Evolutionary conservation across 352 stramenopile species (phyloP).

Genomic region (Globisporangium irregulare): DNA sequence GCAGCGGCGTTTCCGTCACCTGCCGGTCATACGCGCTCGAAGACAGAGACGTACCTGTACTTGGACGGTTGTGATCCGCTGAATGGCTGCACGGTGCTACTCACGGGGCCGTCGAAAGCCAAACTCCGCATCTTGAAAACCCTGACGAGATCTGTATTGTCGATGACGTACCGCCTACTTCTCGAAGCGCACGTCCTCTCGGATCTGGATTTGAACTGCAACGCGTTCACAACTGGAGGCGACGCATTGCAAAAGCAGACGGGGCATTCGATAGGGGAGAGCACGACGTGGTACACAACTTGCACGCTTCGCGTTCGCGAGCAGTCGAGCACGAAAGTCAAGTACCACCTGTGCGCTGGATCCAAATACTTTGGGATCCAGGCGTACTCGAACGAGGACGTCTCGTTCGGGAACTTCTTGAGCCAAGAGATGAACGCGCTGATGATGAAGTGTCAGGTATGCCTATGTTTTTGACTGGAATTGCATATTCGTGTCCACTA

Average conservation of each 20-base stretch:
- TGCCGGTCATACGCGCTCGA: conserved; percentile 17
- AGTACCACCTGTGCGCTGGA: conserved; percentile 70
- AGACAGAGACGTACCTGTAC: conserved; percentile 91
- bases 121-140: conserved; percentile 92
- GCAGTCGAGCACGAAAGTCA: conserved; percentile 33
- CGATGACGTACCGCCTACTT: conserved; percentile 94
- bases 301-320: conserved; percentile 68
- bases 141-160: conserved; percentile 89
- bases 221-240: conserved; percentile 18
- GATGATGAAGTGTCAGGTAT: conserved; percentile 74
- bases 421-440: conserved; percentile 68
- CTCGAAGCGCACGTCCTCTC: conserved; percentile 94
- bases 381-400: conserved; percentile 61
- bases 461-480: not conserved
- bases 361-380: conserved; percentile 67
- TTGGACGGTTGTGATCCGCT: conserved; percentile 94
- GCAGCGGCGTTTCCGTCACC: conserved; percentile 18
- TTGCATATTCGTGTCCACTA: not conserved
- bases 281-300: conserved; percentile 67
- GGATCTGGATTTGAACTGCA: conserved; percentile 73
- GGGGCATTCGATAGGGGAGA: not conserved
- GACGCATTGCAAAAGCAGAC: not conserved
- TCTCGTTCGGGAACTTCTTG: conserved; percentile 82
- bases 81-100: conserved; percentile 92
- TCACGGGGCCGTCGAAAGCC: conserved; percentile 87